These are phyloP conservation scores for Calonectria fujianensis DNA, from an alignment of 2,329 filamentous ascomycete genomes.

Conservation along the genomic window DNA sequence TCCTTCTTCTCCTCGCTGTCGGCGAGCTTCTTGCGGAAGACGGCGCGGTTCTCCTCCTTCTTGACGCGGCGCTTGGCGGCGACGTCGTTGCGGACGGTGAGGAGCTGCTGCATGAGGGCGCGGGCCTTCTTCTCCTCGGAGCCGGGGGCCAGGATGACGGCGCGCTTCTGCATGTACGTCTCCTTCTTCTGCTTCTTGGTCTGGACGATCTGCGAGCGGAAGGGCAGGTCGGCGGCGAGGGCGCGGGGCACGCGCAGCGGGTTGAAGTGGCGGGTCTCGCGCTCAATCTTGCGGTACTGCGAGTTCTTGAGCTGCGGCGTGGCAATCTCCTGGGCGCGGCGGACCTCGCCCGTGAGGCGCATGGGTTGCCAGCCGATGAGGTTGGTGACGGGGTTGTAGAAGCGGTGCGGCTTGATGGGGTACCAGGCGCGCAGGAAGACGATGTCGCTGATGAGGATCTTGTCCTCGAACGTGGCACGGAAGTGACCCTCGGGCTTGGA, in stretches of 20 bases:
- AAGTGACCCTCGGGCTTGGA: slow-evolving; percentile 96
- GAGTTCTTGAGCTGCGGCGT: slow-evolving; percentile 90
- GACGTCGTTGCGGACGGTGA: slow-evolving; percentile 93
- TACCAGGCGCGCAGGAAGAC: slow-evolving; percentile 98
- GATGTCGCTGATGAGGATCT: slow-evolving; percentile 96
- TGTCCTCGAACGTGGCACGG: slow-evolving; percentile 98
- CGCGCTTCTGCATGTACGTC: slow-evolving; percentile 96
- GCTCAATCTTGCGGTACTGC: slow-evolving; percentile 84
- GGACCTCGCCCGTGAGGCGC: slow-evolving; percentile 94
- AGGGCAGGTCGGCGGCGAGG: slow-evolving; percentile 89
- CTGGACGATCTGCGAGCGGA: slow-evolving; percentile 90
- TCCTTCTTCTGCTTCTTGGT: slow-evolving; percentile 86
- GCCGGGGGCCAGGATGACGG: slow-evolving; percentile 85
- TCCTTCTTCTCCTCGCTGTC: slow-evolving; percentile 90
- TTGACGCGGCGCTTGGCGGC: slow-evolving; percentile 87
- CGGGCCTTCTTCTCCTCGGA: slow-evolving; percentile 93
- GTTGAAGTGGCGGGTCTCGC: slow-evolving; percentile 85
- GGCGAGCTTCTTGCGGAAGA: slow-evolving; percentile 88
- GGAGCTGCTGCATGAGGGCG: slow-evolving; percentile 93
- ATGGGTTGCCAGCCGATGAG: slow-evolving; percentile 94
- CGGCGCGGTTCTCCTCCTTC: slow-evolving; percentile 90
- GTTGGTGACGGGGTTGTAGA: slow-evolving; percentile 98
- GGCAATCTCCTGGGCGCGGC: slow-evolving; percentile 82
- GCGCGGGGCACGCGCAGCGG: slow-evolving; percentile 84
- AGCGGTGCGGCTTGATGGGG: slow-evolving; percentile 93